Evolutionary conservation across 2,329 filamentous ascomycete species (phyloP).

Genomic region (Sporothrix inflata): DNA sequence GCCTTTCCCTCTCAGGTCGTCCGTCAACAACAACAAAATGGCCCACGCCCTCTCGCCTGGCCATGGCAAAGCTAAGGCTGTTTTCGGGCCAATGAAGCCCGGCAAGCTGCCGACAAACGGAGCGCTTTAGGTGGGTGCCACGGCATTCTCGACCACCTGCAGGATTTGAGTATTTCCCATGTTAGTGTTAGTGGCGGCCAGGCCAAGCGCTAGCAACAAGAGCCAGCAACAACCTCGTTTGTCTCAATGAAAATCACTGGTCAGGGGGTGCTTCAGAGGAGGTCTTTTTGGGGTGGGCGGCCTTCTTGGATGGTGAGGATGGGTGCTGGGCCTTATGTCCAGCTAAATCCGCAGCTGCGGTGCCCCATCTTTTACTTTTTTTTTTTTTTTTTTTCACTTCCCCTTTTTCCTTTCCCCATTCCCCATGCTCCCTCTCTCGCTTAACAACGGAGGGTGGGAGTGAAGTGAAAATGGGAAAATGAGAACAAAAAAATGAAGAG

Average conservation of each 20-base stretch:
- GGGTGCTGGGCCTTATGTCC: slow-evolving; percentile 6
- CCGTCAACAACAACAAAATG: neutral
- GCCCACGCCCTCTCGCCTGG: neutral
- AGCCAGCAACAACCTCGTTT: neutral
- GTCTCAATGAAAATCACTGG: neutral
- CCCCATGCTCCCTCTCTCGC: neutral
- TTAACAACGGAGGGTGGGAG: neutral
- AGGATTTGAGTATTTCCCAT: neutral
- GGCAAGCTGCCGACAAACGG: slow-evolving; percentile 26
- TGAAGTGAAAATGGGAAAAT: neutral
- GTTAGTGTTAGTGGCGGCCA: neutral
- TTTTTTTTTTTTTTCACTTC: neutral
- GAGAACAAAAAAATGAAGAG: neutral
- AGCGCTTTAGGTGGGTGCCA: neutral
- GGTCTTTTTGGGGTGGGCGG: neutral
- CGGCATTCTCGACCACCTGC: slow-evolving; percentile 10
- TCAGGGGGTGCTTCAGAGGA: neutral
- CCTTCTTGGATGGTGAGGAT: too few relatives aligned
- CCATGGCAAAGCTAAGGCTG: neutral
- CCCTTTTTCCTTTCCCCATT: slow-evolving; percentile 19
- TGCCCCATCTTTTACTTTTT: slow-evolving; percentile 4
- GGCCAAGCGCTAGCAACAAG: neutral
- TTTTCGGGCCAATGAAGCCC: slow-evolving; percentile 26
- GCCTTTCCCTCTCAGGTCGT: neutral
- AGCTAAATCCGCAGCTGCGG: slow-evolving; percentile 11